Percentiles rank a stretch among this genome's conserved stretches.
Conservation (phyloP, 139 green algal species). For the Klebsormidium nitens region DNA sequence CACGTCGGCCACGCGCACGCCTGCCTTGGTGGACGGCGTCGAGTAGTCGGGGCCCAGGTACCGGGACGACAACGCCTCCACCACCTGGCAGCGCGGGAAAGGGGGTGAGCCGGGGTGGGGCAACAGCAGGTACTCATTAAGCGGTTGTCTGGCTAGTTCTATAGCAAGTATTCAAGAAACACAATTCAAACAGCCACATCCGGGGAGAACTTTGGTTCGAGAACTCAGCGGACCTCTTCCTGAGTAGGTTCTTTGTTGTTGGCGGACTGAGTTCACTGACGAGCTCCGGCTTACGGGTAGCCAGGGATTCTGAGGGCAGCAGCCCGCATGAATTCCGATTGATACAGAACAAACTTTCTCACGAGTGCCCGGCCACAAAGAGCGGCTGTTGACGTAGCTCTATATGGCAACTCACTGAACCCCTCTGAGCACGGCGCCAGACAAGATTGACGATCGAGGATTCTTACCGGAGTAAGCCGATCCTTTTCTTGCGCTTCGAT, state of each 20-base stretch:
- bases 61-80: conserved; percentile 60
- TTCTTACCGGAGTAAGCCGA: conserved; percentile 10
- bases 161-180: no score
- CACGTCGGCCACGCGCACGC: conserved; percentile 35
- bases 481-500: conserved; percentile 11
- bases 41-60: conserved; percentile 56
- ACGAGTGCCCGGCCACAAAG: not conserved
- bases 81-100: conserved; percentile 51
- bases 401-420: not conserved
- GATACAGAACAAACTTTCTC: no score
- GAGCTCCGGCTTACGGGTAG: no score
- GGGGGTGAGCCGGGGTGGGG: conserved; percentile 69
- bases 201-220: no score
- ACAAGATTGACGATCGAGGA: no score
- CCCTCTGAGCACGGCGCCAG: no score
- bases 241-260: no score
- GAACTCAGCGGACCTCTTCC: no score
- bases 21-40: not conserved
- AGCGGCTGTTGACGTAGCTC: not conserved
- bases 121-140: conserved; percentile 53
- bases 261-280: no score
- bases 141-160: conserved; percentile 21
- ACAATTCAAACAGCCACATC: no score
- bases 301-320: no score
- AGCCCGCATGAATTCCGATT: no score